Evolutionary conservation across 106 monocot genomes (phyloP), one percentile per base, ranked within the genome.

Genomic region (Acorus calamus): DNA sequence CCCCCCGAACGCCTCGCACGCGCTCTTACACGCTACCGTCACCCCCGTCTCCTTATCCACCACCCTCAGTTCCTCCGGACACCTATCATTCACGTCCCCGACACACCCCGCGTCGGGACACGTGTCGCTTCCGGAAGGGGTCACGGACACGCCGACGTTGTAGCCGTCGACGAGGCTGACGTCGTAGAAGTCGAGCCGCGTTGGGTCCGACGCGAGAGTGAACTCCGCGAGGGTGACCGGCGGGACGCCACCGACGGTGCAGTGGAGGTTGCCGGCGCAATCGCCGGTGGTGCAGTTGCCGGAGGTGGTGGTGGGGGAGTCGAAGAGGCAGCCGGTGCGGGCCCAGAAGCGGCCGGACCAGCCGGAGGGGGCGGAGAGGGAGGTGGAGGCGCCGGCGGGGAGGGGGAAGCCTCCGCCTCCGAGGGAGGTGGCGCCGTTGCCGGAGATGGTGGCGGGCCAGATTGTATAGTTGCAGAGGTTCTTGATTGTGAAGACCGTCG

Each of bases 331-430:
- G 54, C 60, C 64, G 4, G 88, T 88, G 14, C 88, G 84, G 28
- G 81, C 88, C 88, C 88, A 88, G 61, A 88, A 76, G 43, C 88
- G 78, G 64, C 88, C 88, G 4, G 84, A 84, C 88, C 88, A 88
- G 12, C 88, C 88, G 1, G 66, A 56, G 1, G 84, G 78, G 14
- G 81, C 88, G 0, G 74, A n/a, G 66, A 88, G 58, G 62, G 84
- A 63, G 70, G 53, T 45, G 77, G 66, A 60, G 61, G 64, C 66
- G 53, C 54, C 52, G 14, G 84, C 65, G 3, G 50, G 13, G 10
- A 88, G 81, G 50, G 64, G 51, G 67, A 88, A 81, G 6, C 88
- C 84, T 8, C 84, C 88, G 8, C 73, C 76, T 6, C 78, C 84
- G 11, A 88, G 70, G 49, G 71, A 54, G 3, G 59, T 75, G 3